Evolutionary conservation across 805 yeast species (phyloP).

Genomic region (Wickerhamiella australiensis): DNA sequence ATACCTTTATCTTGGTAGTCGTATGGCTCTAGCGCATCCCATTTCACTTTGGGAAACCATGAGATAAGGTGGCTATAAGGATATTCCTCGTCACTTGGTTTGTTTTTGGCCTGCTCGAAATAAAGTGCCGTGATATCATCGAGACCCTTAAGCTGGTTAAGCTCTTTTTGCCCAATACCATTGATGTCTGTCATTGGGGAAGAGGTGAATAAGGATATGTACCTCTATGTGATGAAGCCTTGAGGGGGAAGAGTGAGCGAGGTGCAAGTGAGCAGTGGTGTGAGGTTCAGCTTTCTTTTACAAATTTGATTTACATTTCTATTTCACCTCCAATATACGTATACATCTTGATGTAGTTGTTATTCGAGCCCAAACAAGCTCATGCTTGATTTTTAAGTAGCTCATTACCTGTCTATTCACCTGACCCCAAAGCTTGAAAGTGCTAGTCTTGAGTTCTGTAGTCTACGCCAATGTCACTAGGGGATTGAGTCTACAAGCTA

Average conservation of each 20-base stretch:
- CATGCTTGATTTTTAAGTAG: too few species aligned
- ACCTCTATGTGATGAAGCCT: neutral
- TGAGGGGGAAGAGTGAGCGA: neutral
- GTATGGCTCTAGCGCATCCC: constrained; percentile 21
- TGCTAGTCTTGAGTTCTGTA: too few species aligned
- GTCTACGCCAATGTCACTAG: too few species aligned
- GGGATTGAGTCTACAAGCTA: neutral
- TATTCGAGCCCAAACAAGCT: too few species aligned
- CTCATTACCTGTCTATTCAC: too few species aligned
- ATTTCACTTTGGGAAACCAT: constrained; percentile 24
- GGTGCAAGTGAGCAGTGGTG: neutral
- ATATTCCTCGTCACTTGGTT: constrained; percentile 8
- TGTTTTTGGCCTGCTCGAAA: constrained; percentile 6
- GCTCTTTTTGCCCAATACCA: constrained; percentile 4
- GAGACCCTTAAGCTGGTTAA: constrained; percentile 10
- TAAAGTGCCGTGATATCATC: constrained; percentile 12
- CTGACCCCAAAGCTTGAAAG: too few species aligned
- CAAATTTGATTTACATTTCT: too few species aligned
- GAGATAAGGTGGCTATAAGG: constrained; percentile 23
- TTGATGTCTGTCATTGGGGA: neutral
- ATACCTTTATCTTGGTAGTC: constrained; percentile 16
- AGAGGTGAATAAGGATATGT: neutral
- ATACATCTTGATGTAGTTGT: too few species aligned
- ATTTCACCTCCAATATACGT: too few species aligned
- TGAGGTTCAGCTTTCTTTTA: neutral